These are phyloP conservation scores for Erythrophleum ivorense DNA, from an alignment of 331 rosid species.

Conservation along the genomic window DNA sequence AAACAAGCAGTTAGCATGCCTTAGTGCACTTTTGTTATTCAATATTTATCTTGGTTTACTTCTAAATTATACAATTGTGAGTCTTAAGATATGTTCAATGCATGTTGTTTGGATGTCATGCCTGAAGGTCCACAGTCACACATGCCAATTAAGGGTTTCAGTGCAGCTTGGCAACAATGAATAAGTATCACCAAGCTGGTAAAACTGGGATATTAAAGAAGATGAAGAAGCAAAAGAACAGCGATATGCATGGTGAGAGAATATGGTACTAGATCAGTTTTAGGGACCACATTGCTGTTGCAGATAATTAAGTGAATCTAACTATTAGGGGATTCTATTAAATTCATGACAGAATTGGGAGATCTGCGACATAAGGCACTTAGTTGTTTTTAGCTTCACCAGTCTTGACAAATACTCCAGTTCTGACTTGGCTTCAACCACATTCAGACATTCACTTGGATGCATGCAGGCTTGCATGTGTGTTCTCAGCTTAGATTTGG, in stretches of 20 bases:
- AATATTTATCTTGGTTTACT: neutral
- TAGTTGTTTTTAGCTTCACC: neutral
- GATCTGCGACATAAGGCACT: neutral
- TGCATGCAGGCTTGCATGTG: neutral
- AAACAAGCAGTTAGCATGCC: conserved; percentile 12
- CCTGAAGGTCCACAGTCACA: conserved; percentile 33
- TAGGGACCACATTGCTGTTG: neutral
- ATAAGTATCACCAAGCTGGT: neutral
- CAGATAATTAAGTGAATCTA: conserved; percentile 11
- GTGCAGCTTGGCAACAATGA: neutral
- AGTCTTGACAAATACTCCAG: neutral
- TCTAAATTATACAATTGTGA: conserved; percentile 9
- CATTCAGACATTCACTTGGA: neutral
- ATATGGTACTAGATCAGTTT: conserved; percentile 12
- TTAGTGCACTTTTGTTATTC: neutral
- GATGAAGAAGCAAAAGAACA: conserved; percentile 16
- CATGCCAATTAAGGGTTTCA: neutral
- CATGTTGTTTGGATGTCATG: conserved; percentile 1
- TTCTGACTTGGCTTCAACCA: neutral
- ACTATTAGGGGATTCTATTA: conserved; percentile 1
- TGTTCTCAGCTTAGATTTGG: neutral
- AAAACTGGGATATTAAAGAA: conserved; percentile 10
- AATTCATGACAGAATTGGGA: neutral
- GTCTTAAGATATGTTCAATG: conserved; percentile 19
- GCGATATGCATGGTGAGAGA: conserved; percentile 3